These are phyloP conservation scores for Russula lepida DNA, from an alignment of 768 basidiomycete species.

Conservation along the genomic window DNA sequence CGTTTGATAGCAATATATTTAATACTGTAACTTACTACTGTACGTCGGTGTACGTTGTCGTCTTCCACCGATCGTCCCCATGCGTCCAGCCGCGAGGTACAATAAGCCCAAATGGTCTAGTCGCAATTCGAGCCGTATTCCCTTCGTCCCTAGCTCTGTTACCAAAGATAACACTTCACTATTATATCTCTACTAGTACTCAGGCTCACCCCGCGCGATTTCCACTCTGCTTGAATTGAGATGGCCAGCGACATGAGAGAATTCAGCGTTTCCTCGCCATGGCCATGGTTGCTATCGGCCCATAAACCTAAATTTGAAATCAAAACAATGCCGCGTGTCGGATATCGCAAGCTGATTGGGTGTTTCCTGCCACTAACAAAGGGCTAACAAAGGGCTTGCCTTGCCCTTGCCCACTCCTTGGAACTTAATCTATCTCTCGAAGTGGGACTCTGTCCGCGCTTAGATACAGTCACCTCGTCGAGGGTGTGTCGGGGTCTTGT, in stretches of 20 bases:
- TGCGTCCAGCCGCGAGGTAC: too few relatives aligned
- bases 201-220: conserved; percentile 16
- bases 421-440: background rate
- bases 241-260: conserved; percentile 19
- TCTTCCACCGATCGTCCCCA: background rate
- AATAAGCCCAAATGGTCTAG: background rate
- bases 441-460: background rate
- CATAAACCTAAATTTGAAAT: background rate
- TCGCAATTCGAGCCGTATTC: background rate
- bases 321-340: background rate
- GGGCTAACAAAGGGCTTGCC: background rate
- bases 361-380: background rate
- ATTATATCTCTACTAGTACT: conserved; percentile 20
- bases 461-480: background rate
- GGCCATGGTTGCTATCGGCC: background rate
- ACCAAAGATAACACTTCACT: conserved; percentile 27
- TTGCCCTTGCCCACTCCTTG: background rate
- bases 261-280: conserved; percentile 4
- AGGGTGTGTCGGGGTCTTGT: background rate
- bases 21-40: too few relatives aligned
- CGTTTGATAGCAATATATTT: too few relatives aligned
- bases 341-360: background rate
- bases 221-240: conserved; percentile 8
- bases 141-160: too few relatives aligned
- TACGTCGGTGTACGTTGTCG: background rate